phyloP scores from a whole-genome alignment of 2,329 filamentous ascomycete species.

The Onygena corvina region DNA sequence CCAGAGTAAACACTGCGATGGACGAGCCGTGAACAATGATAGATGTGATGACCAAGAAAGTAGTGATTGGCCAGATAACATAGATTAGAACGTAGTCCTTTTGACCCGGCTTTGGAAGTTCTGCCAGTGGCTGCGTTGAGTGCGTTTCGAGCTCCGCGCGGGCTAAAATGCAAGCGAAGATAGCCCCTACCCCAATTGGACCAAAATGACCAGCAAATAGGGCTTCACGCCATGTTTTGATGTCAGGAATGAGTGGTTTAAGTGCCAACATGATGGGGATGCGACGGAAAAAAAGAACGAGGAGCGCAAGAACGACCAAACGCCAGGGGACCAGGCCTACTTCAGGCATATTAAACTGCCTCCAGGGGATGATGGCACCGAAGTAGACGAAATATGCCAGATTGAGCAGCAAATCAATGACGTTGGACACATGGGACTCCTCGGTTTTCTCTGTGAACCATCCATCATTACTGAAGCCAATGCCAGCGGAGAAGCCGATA shows the following conservation, averaged over 20 bases:
- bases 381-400: constrained; percentile 97
- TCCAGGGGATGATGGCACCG: constrained; percentile 93
- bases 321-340: constrained; percentile 77
- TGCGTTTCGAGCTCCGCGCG: constrained; percentile 78
- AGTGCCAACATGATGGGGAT: constrained; percentile 87
- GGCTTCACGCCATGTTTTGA: constrained; percentile 96
- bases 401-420: constrained; percentile 94
- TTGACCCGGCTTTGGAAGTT: constrained; percentile 40
- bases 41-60: constrained; percentile 85
- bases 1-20: constrained; percentile 90
- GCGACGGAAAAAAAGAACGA: constrained; percentile 90
- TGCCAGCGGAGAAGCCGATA: constrained; percentile 85
- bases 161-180: constrained; percentile 87
- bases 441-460: constrained; percentile 99
- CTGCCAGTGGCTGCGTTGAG: constrained; percentile 60
- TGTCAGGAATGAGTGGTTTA: constrained; percentile 87
- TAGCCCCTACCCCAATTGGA: constrained; percentile 90
- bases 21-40: constrained; percentile 97
- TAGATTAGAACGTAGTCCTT: constrained; percentile 61
- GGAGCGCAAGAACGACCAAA: constrained; percentile 79
- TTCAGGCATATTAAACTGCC: constrained; percentile 64
- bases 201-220: constrained; percentile 96
- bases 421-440: constrained; percentile 96
- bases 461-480: constrained; percentile 98
- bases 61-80: constrained; percentile 89